Base-by-base conservation (phyloP, 2,329 filamentous ascomycete genomes). In the Botrytis deweyae region DNA sequence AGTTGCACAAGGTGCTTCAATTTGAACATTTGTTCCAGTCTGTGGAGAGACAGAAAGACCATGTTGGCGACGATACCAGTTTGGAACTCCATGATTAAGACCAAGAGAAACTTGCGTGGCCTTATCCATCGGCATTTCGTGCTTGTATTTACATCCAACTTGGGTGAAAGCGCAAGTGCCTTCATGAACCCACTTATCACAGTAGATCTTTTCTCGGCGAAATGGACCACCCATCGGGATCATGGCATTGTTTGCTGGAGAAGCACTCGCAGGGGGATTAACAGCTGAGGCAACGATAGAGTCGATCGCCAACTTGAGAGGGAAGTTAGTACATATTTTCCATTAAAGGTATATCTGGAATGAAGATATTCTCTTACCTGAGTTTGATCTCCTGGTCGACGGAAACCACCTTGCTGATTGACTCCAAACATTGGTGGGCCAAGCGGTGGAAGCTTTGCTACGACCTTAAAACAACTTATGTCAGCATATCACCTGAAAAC, bases 151-250 rank as follows among this genome's bases (percentile, higher is more conserved):
- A 84, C 95, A 97, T 0, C 95, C 94, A 80, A 95, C 91, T 81
- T 97, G 93, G 5, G 88, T 90, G 81, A 93, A 98, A 75, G 92
- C 92, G 81, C 95, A 98, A 62, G 93, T 89, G 33, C 94, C 94
- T 74, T 92, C 91, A 78, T 93, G 91, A 72, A 97, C 91, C 94
- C 94, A 98, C 82, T 95, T 93, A 74, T 94, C 93, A 83, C 94
- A 97, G 82, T 92, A 97, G 38, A 92, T 84, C 81, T 97, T 97
- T 74, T 82, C 80, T 16, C 66, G 49, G 4, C 65, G 58, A 4
- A 36, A 40, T 22, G 67, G 46, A 58, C 36, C 49, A 7, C 36
- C 9, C 49, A 62, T 42, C 1, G 46, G 20, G 33, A 71, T 9
- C 46, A 71, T 55, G 3, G 46, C 46, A 58, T 36, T 71, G 14